Conservation (phyloP, 2,329 filamentous ascomycete genomes). For the Claviceps sp. region DNA sequence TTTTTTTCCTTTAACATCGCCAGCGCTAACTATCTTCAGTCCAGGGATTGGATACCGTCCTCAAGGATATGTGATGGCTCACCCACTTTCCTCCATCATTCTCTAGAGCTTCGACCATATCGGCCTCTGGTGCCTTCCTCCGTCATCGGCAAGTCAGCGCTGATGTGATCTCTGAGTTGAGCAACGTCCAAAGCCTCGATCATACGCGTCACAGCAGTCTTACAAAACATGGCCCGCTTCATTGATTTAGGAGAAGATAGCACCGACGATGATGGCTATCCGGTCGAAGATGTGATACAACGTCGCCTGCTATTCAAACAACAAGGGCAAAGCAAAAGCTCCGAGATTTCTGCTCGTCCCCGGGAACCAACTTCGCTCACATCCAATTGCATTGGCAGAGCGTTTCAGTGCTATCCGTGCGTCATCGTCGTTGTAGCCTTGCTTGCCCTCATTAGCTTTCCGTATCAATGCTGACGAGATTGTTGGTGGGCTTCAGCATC, state of each 20-base stretch:
- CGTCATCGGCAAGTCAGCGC: neutral
- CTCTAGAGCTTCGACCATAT: neutral
- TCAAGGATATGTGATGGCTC: conserved; percentile 3
- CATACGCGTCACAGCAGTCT: neutral
- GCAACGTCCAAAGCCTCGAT: neutral
- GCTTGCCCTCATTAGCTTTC: neutral
- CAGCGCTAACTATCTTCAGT: neutral
- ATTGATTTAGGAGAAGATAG: conserved; percentile 11
- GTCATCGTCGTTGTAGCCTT: conserved; percentile 1
- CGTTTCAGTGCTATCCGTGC: conserved; percentile 25
- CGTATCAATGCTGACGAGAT: neutral
- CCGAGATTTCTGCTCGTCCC: neutral
- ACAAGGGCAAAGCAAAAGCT: neutral
- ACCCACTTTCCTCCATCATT: neutral
- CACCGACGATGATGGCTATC: conserved; percentile 3
- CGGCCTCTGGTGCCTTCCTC: neutral
- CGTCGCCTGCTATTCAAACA: conserved; percentile 2
- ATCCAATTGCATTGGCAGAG: conserved; percentile 14
- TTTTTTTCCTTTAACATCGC: neutral
- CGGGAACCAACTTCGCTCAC: neutral
- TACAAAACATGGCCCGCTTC: conserved; percentile 12
- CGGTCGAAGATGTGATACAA: conserved; percentile 3
- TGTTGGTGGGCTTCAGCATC: conserved; percentile 44
- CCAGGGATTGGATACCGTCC: neutral
- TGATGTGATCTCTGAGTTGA: neutral